A percentile compares a stretch with the other conserved stretches of the same genome.
These are phyloP conservation scores for Naematelia encephala DNA, from an alignment of 768 basidiomycete species.

Conservation along the genomic window DNA sequence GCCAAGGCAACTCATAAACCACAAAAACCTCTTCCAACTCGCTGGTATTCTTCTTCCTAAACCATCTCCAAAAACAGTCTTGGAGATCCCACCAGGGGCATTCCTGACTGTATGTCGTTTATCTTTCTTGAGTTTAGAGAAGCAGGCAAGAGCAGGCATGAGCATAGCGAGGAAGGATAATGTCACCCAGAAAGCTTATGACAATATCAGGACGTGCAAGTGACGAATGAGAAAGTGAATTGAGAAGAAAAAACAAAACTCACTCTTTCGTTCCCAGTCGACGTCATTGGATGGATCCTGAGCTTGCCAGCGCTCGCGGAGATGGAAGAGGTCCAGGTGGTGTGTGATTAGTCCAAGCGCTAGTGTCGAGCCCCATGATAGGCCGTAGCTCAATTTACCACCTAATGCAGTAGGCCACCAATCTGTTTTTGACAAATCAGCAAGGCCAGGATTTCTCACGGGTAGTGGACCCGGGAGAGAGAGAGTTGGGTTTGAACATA, in stretches of 20 bases:
- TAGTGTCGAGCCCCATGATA: constrained; percentile 48
- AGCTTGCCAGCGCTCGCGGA: constrained; percentile 33
- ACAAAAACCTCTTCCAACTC: constrained; percentile 53
- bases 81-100: constrained; percentile 5
- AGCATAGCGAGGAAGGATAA: constrained; percentile 51
- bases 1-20: constrained; percentile 53
- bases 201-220: background rate
- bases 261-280: constrained; percentile 49
- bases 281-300: constrained; percentile 34
- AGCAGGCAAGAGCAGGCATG: constrained; percentile 52
- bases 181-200: constrained; percentile 49
- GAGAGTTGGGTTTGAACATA: constrained; percentile 15
- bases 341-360: constrained; percentile 40
- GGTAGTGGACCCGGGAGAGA: too few relatives aligned
- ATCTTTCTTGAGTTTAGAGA: constrained; percentile 52
- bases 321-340: constrained; percentile 43
- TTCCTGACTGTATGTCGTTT: constrained; percentile 52
- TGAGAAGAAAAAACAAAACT: constrained; percentile 11
- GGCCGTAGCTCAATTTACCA: constrained; percentile 49
- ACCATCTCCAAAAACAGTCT: background rate
- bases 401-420: constrained; percentile 53
- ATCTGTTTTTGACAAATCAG: constrained; percentile 24
- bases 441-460: constrained; percentile 3
- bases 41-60: constrained; percentile 47
- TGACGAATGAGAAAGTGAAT: background rate